A percentile compares a stretch with the other conserved stretches of the same genome.
phyloP scores from a whole-genome alignment of 116 monocot species.

The Iris pallida region DNA sequence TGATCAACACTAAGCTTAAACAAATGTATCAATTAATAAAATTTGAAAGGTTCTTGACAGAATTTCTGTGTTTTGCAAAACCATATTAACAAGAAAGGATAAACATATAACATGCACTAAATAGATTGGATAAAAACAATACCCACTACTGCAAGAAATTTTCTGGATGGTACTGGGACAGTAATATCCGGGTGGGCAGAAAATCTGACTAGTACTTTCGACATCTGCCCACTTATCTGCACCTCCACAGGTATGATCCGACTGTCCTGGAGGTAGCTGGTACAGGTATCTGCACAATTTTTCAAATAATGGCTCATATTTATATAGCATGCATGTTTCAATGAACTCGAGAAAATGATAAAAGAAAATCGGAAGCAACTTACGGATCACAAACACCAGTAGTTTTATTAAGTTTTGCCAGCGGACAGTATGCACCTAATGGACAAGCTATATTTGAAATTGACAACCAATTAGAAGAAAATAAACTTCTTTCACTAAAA shows the following conservation, averaged over 20 bases:
- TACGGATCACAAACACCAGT: constrained; percentile 83
- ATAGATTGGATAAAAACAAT: constrained; percentile 30
- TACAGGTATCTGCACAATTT: constrained; percentile 43
- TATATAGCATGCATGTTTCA: background rate
- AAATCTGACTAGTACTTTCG: constrained; percentile 25
- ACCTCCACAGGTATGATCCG: constrained; percentile 55
- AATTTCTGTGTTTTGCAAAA: background rate
- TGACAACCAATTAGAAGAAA: background rate
- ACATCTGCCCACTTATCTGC: constrained; percentile 70
- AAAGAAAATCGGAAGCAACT: constrained; percentile 21
- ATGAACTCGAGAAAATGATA: background rate
- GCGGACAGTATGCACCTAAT: constrained; percentile 76
- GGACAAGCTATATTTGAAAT: constrained; percentile 66
- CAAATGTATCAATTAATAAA: background rate
- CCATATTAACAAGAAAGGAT: background rate
- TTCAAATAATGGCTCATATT: background rate
- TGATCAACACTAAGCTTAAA: background rate
- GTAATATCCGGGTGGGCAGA: constrained; percentile 65
- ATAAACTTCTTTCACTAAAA: background rate
- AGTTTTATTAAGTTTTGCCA: constrained; percentile 36
- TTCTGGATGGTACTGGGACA: constrained; percentile 59
- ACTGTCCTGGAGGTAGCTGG: constrained; percentile 51
- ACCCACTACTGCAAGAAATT: constrained; percentile 60
- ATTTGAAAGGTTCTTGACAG: background rate
- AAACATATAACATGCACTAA: constrained; percentile 5